These are phyloP conservation scores for Dicorynia guianensis DNA, from an alignment of 306 rosid species.

Conservation along the genomic window DNA sequence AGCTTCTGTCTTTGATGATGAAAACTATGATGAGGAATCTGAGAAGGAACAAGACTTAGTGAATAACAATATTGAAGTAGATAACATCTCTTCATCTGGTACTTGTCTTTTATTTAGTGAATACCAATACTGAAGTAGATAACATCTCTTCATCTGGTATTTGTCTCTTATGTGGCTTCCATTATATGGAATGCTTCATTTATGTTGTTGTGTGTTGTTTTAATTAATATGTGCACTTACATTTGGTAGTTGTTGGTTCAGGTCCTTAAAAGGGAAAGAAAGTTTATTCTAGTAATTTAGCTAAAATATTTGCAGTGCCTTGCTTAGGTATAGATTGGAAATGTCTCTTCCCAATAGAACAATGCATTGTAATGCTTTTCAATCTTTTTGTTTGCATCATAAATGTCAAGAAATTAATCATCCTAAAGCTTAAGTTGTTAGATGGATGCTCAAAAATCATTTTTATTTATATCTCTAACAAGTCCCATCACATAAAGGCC, in stretches of 20 bases:
- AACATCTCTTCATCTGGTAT: conserved; percentile 57
- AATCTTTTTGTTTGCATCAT: neutral
- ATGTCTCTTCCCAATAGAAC: neutral
- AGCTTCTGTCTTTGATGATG: conserved; percentile 82
- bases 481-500: too few relatives aligned
- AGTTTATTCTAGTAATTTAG: conserved; percentile 36
- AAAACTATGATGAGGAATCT: conserved; percentile 91
- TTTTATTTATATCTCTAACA: too few relatives aligned
- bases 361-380: neutral
- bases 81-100: conserved; percentile 57
- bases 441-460: too few relatives aligned
- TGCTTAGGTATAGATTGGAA: conserved; percentile 19
- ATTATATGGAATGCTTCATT: conserved; percentile 14
- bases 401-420: too few relatives aligned
- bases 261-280: conserved; percentile 2
- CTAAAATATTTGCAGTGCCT: conserved; percentile 21
- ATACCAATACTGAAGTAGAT: conserved; percentile 59
- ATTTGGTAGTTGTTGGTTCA: conserved; percentile 14
- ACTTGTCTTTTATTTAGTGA: conserved; percentile 35
- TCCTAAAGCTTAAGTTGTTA: too few relatives aligned
- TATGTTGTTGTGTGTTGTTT: conserved; percentile 16
- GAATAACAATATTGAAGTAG: conserved; percentile 55
- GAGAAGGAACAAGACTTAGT: conserved; percentile 65
- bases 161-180: conserved; percentile 30
- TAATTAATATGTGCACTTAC: conserved; percentile 26